Conservation (phyloP, 2,329 filamentous ascomycete genomes). For the Ophiostoma ulmi region DNA sequence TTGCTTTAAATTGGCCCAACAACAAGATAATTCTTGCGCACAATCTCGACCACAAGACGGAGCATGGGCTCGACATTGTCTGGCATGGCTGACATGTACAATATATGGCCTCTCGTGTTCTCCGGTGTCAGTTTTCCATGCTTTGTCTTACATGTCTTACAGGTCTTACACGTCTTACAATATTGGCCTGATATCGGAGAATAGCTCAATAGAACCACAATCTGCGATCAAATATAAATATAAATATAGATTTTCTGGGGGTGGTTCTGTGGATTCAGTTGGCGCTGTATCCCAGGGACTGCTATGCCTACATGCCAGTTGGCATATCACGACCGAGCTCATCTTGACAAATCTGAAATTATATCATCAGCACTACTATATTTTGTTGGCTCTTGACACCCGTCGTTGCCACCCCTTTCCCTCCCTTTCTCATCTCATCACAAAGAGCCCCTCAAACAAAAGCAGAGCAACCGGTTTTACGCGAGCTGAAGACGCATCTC, state of each 20-base stretch:
- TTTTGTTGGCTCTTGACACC: neutral
- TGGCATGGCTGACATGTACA: neutral
- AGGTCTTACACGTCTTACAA: neutral
- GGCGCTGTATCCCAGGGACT: neutral
- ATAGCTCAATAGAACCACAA: neutral
- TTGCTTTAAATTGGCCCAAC: neutral
- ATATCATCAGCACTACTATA: neutral
- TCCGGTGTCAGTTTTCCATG: neutral
- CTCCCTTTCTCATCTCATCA: neutral
- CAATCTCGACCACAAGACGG: neutral
- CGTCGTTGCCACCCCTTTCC: neutral
- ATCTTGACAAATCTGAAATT: neutral
- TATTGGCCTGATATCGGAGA: neutral
- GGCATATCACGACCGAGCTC: neutral
- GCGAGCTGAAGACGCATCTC: neutral
- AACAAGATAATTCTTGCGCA: neutral
- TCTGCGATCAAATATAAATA: neutral
- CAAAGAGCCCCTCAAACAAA: neutral
- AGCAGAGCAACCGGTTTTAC: neutral
- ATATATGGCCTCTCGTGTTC: neutral
- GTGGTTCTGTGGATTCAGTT: neutral
- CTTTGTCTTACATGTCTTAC: neutral
- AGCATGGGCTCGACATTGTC: neutral
- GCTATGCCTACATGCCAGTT: slow-evolving; percentile 1
- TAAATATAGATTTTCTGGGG: neutral